These are phyloP conservation scores for Lasiodiplodia hormozganensis DNA, from an alignment of 2,329 filamentous ascomycete species.

Conservation along the genomic window DNA sequence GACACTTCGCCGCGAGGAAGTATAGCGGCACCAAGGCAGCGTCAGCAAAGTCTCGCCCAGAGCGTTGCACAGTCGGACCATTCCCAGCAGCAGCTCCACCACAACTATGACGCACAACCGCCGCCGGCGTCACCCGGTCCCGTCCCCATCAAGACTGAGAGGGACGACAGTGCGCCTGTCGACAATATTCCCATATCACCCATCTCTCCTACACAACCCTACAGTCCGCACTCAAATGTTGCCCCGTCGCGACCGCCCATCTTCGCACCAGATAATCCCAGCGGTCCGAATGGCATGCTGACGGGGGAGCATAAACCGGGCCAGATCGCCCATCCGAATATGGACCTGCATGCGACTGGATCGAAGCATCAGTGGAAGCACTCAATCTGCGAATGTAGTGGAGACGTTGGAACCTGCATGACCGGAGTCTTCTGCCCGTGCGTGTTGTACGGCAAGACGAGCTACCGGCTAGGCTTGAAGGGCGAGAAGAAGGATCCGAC, in stretches of 20 bases:
- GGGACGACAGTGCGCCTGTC: conserved; percentile 21
- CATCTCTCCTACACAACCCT: conserved; percentile 32
- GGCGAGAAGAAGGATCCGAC: conserved; percentile 48
- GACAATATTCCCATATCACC: conserved; percentile 24
- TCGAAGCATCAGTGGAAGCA: conserved; percentile 40
- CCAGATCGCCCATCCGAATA: conserved; percentile 51
- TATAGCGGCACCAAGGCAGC: conserved; percentile 30
- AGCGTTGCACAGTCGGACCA: conserved; percentile 37
- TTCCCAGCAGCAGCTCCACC: conserved; percentile 38
- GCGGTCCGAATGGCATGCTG: conserved; percentile 48
- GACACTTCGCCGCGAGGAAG: conserved; percentile 22
- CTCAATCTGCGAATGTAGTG: conserved; percentile 43
- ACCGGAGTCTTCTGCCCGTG: conserved; percentile 53
- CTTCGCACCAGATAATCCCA: conserved; percentile 45
- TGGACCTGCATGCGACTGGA: conserved; percentile 41
- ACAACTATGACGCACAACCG: conserved; percentile 29
- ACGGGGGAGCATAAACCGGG: conserved; percentile 46
- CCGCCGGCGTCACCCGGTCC: conserved; percentile 37
- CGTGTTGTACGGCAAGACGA: conserved; percentile 51
- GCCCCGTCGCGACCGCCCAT: conserved; percentile 31
- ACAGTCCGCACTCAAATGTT: conserved; percentile 33
- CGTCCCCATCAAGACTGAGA: conserved; percentile 36
- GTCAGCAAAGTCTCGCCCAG: conserved; percentile 20
- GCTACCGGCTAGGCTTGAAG: conserved; percentile 51
- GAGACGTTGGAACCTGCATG: conserved; percentile 46